Conservation (phyloP, 352 stramenopile genomes). For the Phytophthora agathidicida region DNA sequence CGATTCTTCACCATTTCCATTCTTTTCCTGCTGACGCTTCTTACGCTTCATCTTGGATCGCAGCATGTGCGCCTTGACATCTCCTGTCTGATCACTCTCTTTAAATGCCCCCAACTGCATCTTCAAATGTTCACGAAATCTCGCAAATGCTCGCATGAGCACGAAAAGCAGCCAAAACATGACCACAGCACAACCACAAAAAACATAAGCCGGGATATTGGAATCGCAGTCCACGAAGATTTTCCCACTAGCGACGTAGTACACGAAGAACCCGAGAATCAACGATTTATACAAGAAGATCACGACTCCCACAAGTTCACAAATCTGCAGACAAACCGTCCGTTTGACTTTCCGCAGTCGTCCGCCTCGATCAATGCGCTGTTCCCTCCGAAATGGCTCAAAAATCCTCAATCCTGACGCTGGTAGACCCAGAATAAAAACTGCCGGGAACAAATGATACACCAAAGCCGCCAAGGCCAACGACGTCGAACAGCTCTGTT, state of each 20-base stretch:
- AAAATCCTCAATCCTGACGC: conserved; percentile 68
- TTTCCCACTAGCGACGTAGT: conserved; percentile 57
- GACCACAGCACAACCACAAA: conserved; percentile 43
- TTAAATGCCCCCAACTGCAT: conserved; percentile 87
- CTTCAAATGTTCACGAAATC: conserved; percentile 85
- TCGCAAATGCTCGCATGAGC: conserved; percentile 71
- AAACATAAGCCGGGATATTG: conserved; percentile 54
- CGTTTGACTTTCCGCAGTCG: conserved; percentile 81
- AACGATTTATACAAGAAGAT: conserved; percentile 62
- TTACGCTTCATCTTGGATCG: conserved; percentile 60
- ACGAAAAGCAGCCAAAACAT: conserved; percentile 73
- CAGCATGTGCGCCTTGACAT: conserved; percentile 73
- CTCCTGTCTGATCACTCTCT: conserved; percentile 81
- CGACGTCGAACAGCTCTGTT: conserved; percentile 53
- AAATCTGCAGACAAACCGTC: conserved; percentile 78
- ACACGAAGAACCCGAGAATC: conserved; percentile 56
- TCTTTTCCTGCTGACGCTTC: conserved; percentile 44
- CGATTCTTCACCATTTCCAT: conserved; percentile 12
- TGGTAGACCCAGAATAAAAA: conserved; percentile 68
- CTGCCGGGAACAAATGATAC: conserved; percentile 70
- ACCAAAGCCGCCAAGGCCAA: conserved; percentile 65
- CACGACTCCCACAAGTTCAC: conserved; percentile 65
- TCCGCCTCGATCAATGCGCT: conserved; percentile 60
- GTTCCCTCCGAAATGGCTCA: conserved; percentile 75
- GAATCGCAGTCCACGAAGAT: conserved; percentile 61